These are phyloP conservation scores for Podila verticillata DNA, from an alignment of 192 early-diverging fungal genomes.

Conservation along the genomic window DNA sequence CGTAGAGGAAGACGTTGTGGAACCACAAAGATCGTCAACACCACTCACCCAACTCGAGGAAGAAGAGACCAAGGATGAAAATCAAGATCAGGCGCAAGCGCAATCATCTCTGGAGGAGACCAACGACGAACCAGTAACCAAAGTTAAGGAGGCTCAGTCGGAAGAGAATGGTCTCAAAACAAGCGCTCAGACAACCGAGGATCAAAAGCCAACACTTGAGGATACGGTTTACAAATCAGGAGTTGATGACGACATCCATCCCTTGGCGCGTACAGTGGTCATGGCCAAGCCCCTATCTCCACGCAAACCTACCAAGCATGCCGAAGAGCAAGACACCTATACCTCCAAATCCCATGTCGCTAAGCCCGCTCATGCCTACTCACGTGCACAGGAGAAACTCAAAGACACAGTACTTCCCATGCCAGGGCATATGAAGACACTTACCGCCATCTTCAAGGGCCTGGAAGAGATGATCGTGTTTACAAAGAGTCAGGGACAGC, in stretches of 20 bases:
- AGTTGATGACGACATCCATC: constrained; percentile 34
- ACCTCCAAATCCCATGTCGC: background rate
- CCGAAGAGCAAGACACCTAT: background rate
- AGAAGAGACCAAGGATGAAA: too few relatives aligned
- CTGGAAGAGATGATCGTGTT: constrained; percentile 19
- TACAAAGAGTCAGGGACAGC: constrained; percentile 25
- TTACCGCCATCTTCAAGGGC: constrained; percentile 25
- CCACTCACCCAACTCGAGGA: too few relatives aligned
- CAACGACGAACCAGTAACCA: too few relatives aligned
- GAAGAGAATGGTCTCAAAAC: too few relatives aligned
- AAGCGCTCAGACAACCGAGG: too few relatives aligned
- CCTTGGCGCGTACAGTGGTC: constrained; percentile 33
- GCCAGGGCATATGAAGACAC: constrained; percentile 22
- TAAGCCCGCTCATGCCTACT: background rate
- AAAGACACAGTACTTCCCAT: constrained; percentile 4
- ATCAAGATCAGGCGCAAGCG: too few relatives aligned
- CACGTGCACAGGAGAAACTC: constrained; percentile 1
- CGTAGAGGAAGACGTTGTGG: background rate
- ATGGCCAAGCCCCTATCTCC: constrained; percentile 10
- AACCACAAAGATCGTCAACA: background rate
- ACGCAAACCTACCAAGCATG: background rate
- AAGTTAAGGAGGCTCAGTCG: too few relatives aligned
- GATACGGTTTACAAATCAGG: background rate
- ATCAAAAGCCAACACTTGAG: background rate
- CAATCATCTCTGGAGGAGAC: too few relatives aligned